Conservation (phyloP, 768 basidiomycete species). For the Tulasnella sp. region DNA sequence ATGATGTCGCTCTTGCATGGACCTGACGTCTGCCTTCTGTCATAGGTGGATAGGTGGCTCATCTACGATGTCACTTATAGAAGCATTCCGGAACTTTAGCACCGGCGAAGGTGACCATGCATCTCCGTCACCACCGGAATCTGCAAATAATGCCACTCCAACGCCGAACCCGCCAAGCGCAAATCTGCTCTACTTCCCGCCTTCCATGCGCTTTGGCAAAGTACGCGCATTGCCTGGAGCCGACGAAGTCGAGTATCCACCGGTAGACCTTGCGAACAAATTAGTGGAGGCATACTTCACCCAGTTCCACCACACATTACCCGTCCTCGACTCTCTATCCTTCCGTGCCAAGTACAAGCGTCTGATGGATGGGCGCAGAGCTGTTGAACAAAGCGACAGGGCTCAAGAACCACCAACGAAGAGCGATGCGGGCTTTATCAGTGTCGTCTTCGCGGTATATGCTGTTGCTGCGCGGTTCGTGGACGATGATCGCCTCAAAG, state of each 20-base stretch:
- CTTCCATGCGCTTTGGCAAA: conserved; percentile 78
- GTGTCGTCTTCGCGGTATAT: conserved; percentile 78
- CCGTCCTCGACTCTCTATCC: conserved; percentile 73
- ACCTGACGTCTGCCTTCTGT: neutral
- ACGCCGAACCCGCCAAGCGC: conserved; percentile 39
- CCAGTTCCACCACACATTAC: conserved; percentile 79
- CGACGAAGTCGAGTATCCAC: conserved; percentile 81
- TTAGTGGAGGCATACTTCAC: conserved; percentile 81
- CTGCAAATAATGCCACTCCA: neutral
- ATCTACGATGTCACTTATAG: conserved; percentile 84
- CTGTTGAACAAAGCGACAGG: neutral
- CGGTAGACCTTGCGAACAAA: conserved; percentile 75
- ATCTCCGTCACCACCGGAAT: conserved; percentile 2
- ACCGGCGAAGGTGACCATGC: conserved; percentile 33
- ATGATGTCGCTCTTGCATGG: neutral
- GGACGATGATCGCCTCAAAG: conserved; percentile 50
- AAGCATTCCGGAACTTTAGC: conserved; percentile 56
- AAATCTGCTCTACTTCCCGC: conserved; percentile 81
- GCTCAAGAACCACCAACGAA: neutral
- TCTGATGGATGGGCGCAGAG: conserved; percentile 55
- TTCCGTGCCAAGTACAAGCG: conserved; percentile 62
- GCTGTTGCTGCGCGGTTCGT: conserved; percentile 77
- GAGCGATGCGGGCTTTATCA: conserved; percentile 59
- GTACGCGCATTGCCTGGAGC: conserved; percentile 68
- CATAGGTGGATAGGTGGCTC: conserved; percentile 73